Evolutionary conservation across 2,329 filamentous ascomycete species (phyloP).

Genomic region (Trichophyton schoenleinii): DNA sequence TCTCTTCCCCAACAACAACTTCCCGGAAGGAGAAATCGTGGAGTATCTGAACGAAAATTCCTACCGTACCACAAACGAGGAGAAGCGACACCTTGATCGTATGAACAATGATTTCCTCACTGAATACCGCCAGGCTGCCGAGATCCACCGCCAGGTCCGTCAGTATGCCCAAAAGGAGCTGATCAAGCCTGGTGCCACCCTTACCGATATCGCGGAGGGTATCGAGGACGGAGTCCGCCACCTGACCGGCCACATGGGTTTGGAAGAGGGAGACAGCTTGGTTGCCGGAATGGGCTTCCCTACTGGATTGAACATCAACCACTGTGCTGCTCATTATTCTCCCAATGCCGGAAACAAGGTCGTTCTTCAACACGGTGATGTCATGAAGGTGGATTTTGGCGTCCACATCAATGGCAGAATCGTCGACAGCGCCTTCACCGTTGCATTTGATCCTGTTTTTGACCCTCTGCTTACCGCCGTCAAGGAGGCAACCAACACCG

Average conservation of each 20-base stretch:
- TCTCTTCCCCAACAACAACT: slow-evolving; percentile 59
- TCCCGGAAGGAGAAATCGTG: slow-evolving; percentile 65
- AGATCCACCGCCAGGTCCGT: slow-evolving; percentile 77
- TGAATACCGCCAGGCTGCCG: slow-evolving; percentile 74
- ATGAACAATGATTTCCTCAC: slow-evolving; percentile 66
- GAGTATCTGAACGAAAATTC: slow-evolving; percentile 67
- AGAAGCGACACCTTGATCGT: slow-evolving; percentile 71
- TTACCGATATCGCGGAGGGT: slow-evolving; percentile 74
- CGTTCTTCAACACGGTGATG: slow-evolving; percentile 51
- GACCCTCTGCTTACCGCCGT: slow-evolving; percentile 55
- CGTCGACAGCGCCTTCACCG: slow-evolving; percentile 58
- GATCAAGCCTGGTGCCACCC: slow-evolving; percentile 66
- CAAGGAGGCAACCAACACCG: slow-evolving; percentile 58
- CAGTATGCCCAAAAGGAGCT: slow-evolving; percentile 62
- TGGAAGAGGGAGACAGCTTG: slow-evolving; percentile 65
- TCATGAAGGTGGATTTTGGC: slow-evolving; percentile 63
- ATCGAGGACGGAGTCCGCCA: slow-evolving; percentile 73
- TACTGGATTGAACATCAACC: slow-evolving; percentile 69
- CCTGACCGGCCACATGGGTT: slow-evolving; percentile 61
- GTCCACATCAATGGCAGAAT: slow-evolving; percentile 60
- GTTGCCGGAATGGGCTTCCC: slow-evolving; percentile 78
- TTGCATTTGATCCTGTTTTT: slow-evolving; percentile 56
- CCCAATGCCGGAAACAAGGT: slow-evolving; percentile 79
- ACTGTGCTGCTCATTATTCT: slow-evolving; percentile 76
- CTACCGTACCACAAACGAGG: slow-evolving; percentile 68